A percentile compares a stretch with the other conserved stretches of the same genome.
Evolutionary conservation across 2,329 filamentous ascomycete genomes (phyloP).

Genomic region (Magnaporthales sp.): DNA sequence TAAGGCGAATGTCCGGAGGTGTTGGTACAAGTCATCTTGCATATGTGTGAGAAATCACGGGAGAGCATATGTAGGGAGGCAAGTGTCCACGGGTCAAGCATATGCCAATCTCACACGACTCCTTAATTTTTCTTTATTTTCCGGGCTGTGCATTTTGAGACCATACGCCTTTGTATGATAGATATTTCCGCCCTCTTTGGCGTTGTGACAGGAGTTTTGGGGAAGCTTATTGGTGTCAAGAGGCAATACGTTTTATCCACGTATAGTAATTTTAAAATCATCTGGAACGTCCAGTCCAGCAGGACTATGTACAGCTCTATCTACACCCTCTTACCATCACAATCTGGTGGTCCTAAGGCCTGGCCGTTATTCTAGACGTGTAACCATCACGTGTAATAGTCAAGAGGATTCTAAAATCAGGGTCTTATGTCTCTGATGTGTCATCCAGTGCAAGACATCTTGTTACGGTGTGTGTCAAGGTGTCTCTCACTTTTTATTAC

Average conservation of each 20-base stretch:
- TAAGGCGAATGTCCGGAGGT: not conserved
- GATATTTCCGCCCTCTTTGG: not conserved
- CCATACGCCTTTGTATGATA: not conserved
- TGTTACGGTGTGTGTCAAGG: not conserved
- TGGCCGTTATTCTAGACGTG: not conserved
- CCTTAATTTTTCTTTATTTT: not conserved
- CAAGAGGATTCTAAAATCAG: not conserved
- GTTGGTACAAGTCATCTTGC: not conserved
- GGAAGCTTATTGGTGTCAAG: not conserved
- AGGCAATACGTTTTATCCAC: not conserved
- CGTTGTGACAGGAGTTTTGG: not conserved
- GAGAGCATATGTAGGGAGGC: not conserved
- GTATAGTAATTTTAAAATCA: not conserved
- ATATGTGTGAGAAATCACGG: not conserved
- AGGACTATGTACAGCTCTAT: not conserved
- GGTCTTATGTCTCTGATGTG: not conserved
- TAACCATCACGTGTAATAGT: not conserved
- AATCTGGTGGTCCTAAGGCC: no score
- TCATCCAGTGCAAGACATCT: not conserved
- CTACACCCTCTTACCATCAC: no score
- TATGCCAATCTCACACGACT: not conserved
- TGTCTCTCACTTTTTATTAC: not conserved
- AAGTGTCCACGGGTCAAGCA: not conserved
- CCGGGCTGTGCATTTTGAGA: not conserved
- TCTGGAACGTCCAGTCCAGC: not conserved